phyloP scores from a whole-genome alignment of 2,329 filamentous ascomycete species.

The Clarireedia sp. region DNA sequence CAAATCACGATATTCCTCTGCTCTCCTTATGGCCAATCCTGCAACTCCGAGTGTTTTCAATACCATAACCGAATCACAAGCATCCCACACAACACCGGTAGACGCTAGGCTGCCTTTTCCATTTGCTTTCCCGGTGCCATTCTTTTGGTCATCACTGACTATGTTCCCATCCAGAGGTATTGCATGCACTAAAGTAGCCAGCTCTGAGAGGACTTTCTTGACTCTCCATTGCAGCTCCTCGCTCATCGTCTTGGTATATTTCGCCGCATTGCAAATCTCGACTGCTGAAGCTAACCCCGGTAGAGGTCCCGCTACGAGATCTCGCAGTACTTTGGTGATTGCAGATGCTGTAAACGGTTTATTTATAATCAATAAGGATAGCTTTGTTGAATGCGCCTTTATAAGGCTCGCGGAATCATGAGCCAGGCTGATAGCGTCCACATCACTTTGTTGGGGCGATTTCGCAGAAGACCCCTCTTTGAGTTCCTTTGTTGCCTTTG shows the following conservation, averaged over 20 bases:
- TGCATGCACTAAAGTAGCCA: slow-evolving; percentile 50
- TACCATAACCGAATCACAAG: slow-evolving; percentile 64
- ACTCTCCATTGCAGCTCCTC: slow-evolving; percentile 55
- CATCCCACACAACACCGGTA: slow-evolving; percentile 76
- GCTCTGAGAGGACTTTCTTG: slow-evolving; percentile 52
- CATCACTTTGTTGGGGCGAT: slow-evolving; percentile 8
- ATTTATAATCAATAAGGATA: slow-evolving; percentile 80
- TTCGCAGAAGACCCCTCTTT: slow-evolving; percentile 7
- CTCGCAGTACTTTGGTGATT: slow-evolving; percentile 59
- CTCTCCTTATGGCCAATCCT: slow-evolving; percentile 62
- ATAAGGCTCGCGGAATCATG: slow-evolving; percentile 66
- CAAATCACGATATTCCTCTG: slow-evolving; percentile 64
- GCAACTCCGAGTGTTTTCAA: slow-evolving; percentile 60
- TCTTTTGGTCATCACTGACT: slow-evolving; percentile 40
- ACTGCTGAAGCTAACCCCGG: slow-evolving; percentile 66
- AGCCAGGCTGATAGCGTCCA: slow-evolving; percentile 59
- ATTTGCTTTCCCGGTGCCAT: slow-evolving; percentile 30
- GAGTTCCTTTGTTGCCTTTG: not conserved
- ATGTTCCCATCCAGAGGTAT: slow-evolving; percentile 53
- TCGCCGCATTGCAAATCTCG: slow-evolving; percentile 52
- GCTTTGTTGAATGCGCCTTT: slow-evolving; percentile 75
- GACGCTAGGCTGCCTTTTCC: slow-evolving; percentile 50
- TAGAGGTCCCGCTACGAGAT: slow-evolving; percentile 65
- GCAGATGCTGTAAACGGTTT: slow-evolving; percentile 78
- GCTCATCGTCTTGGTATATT: slow-evolving; percentile 56